Percentiles rank a stretch among this genome's conserved stretches.
These are phyloP conservation scores for Mediolabrus comicus DNA, from an alignment of 108 stramenopile genomes.

Conservation along the genomic window DNA sequence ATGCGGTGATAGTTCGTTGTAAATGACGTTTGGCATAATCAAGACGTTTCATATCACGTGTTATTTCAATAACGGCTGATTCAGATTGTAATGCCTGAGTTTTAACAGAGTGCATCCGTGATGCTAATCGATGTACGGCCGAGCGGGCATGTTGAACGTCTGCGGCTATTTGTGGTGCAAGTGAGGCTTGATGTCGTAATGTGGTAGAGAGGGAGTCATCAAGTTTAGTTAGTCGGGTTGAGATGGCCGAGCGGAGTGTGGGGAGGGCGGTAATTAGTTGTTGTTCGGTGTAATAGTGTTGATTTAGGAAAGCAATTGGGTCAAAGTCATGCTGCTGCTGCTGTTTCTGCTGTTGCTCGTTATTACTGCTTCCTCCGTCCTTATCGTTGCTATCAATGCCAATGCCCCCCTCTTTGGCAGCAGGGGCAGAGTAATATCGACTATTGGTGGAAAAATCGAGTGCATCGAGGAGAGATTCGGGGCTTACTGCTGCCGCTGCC, in stretches of 20 bases:
- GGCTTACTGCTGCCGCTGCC: not conserved
- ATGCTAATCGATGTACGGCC: conserved; percentile 53
- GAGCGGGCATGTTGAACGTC: conserved; percentile 74
- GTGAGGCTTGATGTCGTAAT: conserved; percentile 72
- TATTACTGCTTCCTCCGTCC: no score
- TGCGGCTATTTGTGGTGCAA: conserved; percentile 52
- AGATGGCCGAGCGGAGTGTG: conserved; percentile 65
- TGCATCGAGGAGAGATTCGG: not conserved
- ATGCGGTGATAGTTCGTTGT: conserved; percentile 92
- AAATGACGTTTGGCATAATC: conserved; percentile 97
- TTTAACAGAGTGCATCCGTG: conserved; percentile 63
- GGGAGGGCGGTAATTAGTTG: conserved; percentile 62
- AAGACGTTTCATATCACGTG: conserved; percentile 94
- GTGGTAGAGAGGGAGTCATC: conserved; percentile 77
- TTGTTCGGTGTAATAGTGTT: conserved; percentile 72
- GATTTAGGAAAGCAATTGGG: conserved; percentile 81
- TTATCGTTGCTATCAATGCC: no score
- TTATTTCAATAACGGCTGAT: conserved; percentile 78
- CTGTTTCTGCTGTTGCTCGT: conserved; percentile 1
- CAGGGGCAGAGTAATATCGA: not conserved
- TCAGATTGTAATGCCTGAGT: conserved; percentile 75
- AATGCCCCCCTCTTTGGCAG: not conserved
- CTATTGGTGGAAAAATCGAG: not conserved
- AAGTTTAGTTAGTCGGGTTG: conserved; percentile 60
- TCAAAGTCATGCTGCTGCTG: conserved; percentile 40